Percentiles rank a stretch among this genome's conserved stretches.
Conservation (phyloP, 2,329 filamentous ascomycete species). For the Diaporthe citri region DNA sequence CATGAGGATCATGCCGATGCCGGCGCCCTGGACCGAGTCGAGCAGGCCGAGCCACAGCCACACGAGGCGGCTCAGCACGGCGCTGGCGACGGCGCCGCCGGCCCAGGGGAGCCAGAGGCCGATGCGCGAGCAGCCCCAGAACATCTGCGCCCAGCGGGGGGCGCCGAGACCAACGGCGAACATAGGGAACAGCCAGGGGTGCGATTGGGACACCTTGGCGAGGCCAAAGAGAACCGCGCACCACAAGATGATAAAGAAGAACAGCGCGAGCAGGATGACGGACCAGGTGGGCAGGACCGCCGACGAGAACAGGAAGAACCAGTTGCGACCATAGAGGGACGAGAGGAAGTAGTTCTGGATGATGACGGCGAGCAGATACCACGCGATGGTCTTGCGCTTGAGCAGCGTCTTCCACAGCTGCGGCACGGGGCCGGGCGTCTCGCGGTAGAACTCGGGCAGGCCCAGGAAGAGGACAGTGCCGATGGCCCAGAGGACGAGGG, state of each 20-base stretch:
- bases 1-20: conserved; percentile 74
- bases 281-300: conserved; percentile 68
- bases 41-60: conserved; percentile 76
- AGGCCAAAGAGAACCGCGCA: conserved; percentile 62
- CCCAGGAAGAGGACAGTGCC: conserved; percentile 67
- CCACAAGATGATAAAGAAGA: conserved; percentile 69
- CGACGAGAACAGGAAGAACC: conserved; percentile 64
- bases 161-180: conserved; percentile 75
- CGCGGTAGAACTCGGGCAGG: conserved; percentile 74
- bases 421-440: conserved; percentile 70
- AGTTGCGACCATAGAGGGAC: conserved; percentile 74
- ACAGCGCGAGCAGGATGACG: conserved; percentile 65
- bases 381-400: conserved; percentile 72
- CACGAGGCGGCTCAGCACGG: conserved; percentile 65
- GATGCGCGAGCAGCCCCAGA: conserved; percentile 71
- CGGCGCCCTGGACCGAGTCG: conserved; percentile 72
- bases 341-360: conserved; percentile 75
- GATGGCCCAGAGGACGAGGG: conserved; percentile 67
- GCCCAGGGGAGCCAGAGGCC: conserved; percentile 73
- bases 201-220: conserved; percentile 64
- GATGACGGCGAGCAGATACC: conserved; percentile 72
- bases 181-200: conserved; percentile 75
- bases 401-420: conserved; percentile 71
- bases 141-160: conserved; percentile 74
- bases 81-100: conserved; percentile 61